Base-by-base conservation (phyloP, 352 stramenopile species). In the Globisporangium heterothallicum region DNA sequence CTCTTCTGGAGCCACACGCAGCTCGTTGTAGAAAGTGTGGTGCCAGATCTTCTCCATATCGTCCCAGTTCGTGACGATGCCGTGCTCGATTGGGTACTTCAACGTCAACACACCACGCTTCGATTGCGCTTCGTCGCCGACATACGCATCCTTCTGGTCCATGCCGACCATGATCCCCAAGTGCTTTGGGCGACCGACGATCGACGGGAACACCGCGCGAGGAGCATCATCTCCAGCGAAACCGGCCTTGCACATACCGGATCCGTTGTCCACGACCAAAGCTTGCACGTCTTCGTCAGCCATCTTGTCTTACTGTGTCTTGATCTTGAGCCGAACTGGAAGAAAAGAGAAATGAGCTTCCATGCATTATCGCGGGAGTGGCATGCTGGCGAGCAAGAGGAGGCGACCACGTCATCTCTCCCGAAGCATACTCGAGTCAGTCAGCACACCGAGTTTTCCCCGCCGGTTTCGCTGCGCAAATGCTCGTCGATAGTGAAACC, bases 41-140 rank as follows among this genome's bases (percentile, higher is more conserved):
- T 99, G 86, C 97, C 97, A 99, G 59, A 99, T 98, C 86, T 99
- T 99, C 74, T 99, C 96, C 96, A 99, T 99, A 74, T 98, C 95
- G 72, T 99, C 95, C 97, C 97, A 99, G 81, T 99, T 98, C 57
- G 94, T 99, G 27, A 99, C 96, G 59, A 99, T 99, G 55, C 96
- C 97, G 77, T 99, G 96, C 72, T 99, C 96, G 51, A 99, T 99
- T 13, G 96, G 96, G 68, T 99, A 99, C 69, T 97, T 88, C 63
- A 97, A 65, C 27, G 84, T 98, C 30, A 97, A 66, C 26, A 98
- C 86, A 53, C 90, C 89, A 59, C 91, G 86, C 79, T 97, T 97
- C n/a, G 74, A 84, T 72, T 97, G 87, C 5, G 88, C 91, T 60
- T 97, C 89, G 44, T 98, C 90, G 49, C 91, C 90, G 25, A 98